Percentiles rank a stretch among this genome's conserved stretches.
phyloP scores from a whole-genome alignment of 2,329 filamentous ascomycete genomes.

The Elsinoe necatrix region DNA sequence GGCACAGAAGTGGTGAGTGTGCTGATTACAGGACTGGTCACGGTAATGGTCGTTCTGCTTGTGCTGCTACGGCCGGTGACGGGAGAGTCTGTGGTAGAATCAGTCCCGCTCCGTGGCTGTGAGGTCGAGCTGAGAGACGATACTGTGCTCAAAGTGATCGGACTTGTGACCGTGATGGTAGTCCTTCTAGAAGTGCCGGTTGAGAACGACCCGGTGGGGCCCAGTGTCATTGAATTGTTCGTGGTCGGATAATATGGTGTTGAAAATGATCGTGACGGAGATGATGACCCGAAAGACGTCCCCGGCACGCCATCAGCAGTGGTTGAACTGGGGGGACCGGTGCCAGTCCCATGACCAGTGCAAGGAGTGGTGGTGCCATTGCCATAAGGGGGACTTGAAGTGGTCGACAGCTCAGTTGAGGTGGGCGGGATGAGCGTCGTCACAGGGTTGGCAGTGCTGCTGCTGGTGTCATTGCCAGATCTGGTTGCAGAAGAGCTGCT shows the following conservation, averaged over 20 bases:
- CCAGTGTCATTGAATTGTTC: not conserved
- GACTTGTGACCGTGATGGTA: conserved; percentile 13
- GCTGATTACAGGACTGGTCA: conserved; percentile 13
- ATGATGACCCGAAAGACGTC: conserved; percentile 2
- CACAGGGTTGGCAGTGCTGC: conserved; percentile 1
- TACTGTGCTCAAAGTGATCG: conserved; percentile 9
- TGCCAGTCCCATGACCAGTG: not conserved
- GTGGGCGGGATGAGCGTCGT: not conserved
- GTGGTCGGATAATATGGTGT: conserved; percentile 1
- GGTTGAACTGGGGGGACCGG: conserved; percentile 1
- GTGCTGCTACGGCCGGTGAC: conserved; percentile 8
- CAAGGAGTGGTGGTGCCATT: conserved; percentile 1
- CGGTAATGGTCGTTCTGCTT: not conserved
- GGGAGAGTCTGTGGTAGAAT: conserved; percentile 13
- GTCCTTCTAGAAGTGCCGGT: conserved; percentile 12
- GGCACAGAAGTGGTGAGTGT: not conserved
- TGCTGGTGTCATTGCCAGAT: conserved; percentile 1
- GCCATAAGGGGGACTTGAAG: not conserved
- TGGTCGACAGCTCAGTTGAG: not conserved
- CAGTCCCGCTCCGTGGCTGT: conserved; percentile 1
- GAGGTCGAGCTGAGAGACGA: conserved; percentile 8
- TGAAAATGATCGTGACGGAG: not conserved
- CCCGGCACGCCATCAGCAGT: conserved; percentile 1
- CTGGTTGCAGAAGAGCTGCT: conserved; percentile 8
- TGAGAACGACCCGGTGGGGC: conserved; percentile 2